A percentile compares a stretch with the other conserved stretches of the same genome.
Evolutionary conservation across 139 green algal genomes (phyloP).

Genomic region (Volvox africanus): DNA sequence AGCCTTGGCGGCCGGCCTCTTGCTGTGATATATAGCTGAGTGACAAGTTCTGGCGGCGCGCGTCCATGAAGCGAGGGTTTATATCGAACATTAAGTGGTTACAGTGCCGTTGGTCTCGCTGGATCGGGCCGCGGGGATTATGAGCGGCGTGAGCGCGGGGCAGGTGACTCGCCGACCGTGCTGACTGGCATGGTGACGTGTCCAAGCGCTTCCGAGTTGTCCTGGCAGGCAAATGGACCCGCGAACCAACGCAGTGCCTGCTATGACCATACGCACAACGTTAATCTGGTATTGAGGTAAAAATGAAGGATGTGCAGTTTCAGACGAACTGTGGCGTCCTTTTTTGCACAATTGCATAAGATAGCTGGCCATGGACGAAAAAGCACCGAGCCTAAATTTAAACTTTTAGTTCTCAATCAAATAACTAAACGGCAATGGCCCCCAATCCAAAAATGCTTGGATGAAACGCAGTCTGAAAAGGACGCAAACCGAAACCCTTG

Average conservation of each 20-base stretch:
- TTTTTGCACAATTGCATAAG: no score
- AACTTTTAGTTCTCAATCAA: no score
- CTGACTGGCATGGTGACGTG: background rate
- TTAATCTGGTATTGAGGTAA: no score
- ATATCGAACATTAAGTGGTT: conserved; percentile 24
- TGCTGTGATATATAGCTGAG: background rate
- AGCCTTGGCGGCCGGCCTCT: background rate
- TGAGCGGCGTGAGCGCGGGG: background rate
- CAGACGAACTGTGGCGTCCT: no score
- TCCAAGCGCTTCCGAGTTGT: background rate
- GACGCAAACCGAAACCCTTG: background rate
- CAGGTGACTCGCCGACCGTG: background rate
- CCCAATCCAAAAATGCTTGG: no score
- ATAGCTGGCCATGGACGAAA: no score
- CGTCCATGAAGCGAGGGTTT: background rate
- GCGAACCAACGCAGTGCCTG: no score
- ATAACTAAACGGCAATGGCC: no score
- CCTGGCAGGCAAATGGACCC: background rate
- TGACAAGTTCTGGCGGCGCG: background rate
- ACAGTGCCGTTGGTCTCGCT: background rate
- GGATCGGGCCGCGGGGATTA: background rate
- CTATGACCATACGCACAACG: no score
- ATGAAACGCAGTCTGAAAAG: background rate
- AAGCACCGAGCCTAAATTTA: no score
- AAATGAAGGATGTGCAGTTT: no score